Base-by-base conservation (phyloP, 1,284 basidiomycete genomes). In the Malassezia brasiliensis region DNA sequence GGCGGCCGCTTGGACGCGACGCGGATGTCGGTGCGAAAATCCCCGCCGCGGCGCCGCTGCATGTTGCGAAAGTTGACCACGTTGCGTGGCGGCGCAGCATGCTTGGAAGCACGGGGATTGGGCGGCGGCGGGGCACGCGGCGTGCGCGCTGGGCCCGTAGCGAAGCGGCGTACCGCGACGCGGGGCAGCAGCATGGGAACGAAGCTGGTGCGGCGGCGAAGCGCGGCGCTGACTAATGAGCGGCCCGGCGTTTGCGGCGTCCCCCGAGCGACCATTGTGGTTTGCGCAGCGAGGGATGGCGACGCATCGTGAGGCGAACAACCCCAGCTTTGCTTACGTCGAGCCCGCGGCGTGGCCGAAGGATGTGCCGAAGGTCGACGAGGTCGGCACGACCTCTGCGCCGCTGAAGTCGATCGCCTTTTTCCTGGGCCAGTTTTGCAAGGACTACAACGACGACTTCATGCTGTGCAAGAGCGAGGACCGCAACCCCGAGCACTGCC, bases 361-460 rank as follows among this genome's bases (percentile, higher is more conserved):
- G 40, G 63, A 59, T 50, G 59, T 64, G 25, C 90, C 91, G 41
- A 84, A 85, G 72, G 89, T 96, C 28, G 81, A 84, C 61, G 94
- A 99, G 78, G 78, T 99, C 48, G 94, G 93, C 51, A 81, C 80
- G 44, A 90, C 90, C 1, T 94, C 89, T 64, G 94, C 86, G 51
- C 94, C 94, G 5, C 79, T 98, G 68, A 96, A 98, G 81, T 88
- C 86, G 65, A 90, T 93, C 4, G 85, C 88, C 12, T 98, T 96
- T 83, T 96, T 96, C 80, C 85, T 98, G 75, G 94, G 90, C 35
- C 85, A 88, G 49, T 83, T 88, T 76, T 98, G 93, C 83, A 88
- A 90, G 78, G 87, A 90, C 59, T 93, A 86, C 79, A 96, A 96
- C 78, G 94, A 91, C 91, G 93, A 99, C 79, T 98, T 96, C 74